Percentiles rank a stretch among this genome's conserved stretches.
Evolutionary conservation across 257 asterid genomes (phyloP).

Genomic region (Penstemon davidsonii): DNA sequence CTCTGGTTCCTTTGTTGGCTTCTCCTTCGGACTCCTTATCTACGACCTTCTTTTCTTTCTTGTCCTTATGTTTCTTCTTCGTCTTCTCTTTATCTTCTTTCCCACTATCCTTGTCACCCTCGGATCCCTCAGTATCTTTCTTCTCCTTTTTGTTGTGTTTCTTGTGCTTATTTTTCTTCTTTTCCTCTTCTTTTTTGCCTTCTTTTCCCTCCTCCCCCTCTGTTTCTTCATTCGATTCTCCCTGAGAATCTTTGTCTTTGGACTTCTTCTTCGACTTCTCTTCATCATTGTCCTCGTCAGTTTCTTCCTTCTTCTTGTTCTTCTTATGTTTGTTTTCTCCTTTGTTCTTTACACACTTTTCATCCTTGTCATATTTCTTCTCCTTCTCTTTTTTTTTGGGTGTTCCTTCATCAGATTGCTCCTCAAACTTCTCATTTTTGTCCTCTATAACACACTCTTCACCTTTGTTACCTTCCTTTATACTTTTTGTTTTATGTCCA

Average conservation of each 20-base stretch:
- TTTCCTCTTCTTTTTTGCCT: slow-evolving; percentile 10
- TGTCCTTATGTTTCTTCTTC: neutral
- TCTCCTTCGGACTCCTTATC: slow-evolving; percentile 20
- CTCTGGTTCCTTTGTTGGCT: slow-evolving; percentile 17
- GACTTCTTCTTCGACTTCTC: slow-evolving; percentile 27
- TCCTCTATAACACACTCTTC: neutral
- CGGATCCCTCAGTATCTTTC: slow-evolving; percentile 19
- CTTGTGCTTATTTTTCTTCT: slow-evolving; percentile 28
- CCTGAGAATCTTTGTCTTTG: slow-evolving; percentile 27
- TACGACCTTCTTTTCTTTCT: neutral
- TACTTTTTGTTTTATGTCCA: slow-evolving; percentile 13
- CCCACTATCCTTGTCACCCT: slow-evolving; percentile 14
- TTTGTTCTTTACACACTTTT: slow-evolving; percentile 2
- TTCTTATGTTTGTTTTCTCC: slow-evolving; percentile 4
- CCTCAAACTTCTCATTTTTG: slow-evolving; percentile 22
- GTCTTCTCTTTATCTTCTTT: neutral
- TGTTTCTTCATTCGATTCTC: slow-evolving; percentile 28
- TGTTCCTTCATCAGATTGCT: slow-evolving; percentile 24
- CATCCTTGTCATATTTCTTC: slow-evolving; percentile 18
- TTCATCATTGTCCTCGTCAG: slow-evolving; percentile 18
- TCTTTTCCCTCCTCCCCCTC: slow-evolving; percentile 24
- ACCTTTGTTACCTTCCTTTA: slow-evolving; percentile 16
- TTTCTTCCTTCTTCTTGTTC: slow-evolving; percentile 2
- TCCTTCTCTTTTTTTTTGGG: slow-evolving; percentile 20
- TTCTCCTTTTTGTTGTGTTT: slow-evolving; percentile 28